Evolutionary conservation across 1,284 basidiomycete species (phyloP), one percentile per base, ranked within the genome.

Genomic region (Somion occarium): DNA sequence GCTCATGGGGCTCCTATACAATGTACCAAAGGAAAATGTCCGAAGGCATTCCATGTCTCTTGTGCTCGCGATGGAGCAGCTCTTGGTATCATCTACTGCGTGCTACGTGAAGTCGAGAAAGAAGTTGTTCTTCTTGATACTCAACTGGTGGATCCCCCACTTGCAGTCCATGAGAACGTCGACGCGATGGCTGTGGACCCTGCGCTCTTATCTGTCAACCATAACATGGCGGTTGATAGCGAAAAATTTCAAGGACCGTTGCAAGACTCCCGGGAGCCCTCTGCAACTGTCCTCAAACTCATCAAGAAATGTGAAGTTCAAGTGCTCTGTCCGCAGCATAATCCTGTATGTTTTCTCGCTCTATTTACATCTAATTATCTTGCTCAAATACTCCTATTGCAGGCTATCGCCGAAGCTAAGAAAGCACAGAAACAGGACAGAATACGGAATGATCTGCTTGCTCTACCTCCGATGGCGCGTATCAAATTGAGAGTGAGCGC

Each of bases 1-100:
- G 75, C 73, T 5, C 87, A 93, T 55, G 96, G 96, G 3, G 92
- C 92, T 3, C 94, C 94, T 51, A 85, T 97, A 25, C 94, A 98
- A 63, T 98, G 94, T 65, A 91, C 91, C 9, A 92, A 92, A 66
- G 92, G 92, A 53, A 94, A 92, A 70, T 97, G 96, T 64, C 78
- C 90, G 1, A 91, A 91, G 60, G 92, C 96, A 0, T 97, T 91
- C 69, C 96, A 99, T 64, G 86, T 97, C 24, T 89, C 86, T 1
- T 99, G 96, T 66, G 96, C 96, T 0, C 73, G 74, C 24, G 79
- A 82, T 22, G 80, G 79, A 0, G 67, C 68, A 3, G 72, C 67
- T 3, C 60, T 63, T 5, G 78, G 82, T 11, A 76, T 91, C 42
- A 70, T 80, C 13, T 91, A 86, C 61, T 69, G 69, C 2, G 73